Evolutionary conservation across 257 asterid genomes (phyloP).

Genomic region (Asclepias syriaca): DNA sequence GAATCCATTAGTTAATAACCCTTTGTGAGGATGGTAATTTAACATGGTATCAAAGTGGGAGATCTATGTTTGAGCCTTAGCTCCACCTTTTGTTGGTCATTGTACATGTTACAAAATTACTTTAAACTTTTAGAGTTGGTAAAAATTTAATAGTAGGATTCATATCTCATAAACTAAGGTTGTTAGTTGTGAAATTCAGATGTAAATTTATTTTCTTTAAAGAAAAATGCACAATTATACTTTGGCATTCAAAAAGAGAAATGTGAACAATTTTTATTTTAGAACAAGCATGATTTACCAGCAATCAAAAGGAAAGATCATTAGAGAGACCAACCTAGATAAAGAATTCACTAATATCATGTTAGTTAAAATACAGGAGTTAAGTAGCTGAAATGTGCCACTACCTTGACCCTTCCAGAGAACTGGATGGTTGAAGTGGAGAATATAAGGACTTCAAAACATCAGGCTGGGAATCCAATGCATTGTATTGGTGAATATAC

Average conservation of each 20-base stretch:
- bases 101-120: too few species aligned
- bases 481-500: conserved; percentile 83
- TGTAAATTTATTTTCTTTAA: background rate
- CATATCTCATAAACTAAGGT: background rate
- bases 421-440: conserved; percentile 86
- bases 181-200: background rate
- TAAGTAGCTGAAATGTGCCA: conserved; percentile 7
- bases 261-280: background rate
- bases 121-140: too few species aligned
- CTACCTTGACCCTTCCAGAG: conserved; percentile 86
- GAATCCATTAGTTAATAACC: background rate
- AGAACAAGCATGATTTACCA: background rate
- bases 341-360: background rate
- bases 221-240: background rate
- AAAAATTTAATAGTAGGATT: background rate
- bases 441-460: conserved; percentile 90
- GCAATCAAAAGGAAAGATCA: background rate
- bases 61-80: too few species aligned
- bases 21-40: too few species aligned
- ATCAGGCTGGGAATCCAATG: conserved; percentile 91
- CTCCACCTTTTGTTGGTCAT: too few species aligned
- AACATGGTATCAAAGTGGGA: too few species aligned
- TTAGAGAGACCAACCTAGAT: background rate
- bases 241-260: background rate
- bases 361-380: background rate